Evolutionary conservation across 2,329 filamentous ascomycete species (phyloP).

Genomic region (Coniochaeta sp.): DNA sequence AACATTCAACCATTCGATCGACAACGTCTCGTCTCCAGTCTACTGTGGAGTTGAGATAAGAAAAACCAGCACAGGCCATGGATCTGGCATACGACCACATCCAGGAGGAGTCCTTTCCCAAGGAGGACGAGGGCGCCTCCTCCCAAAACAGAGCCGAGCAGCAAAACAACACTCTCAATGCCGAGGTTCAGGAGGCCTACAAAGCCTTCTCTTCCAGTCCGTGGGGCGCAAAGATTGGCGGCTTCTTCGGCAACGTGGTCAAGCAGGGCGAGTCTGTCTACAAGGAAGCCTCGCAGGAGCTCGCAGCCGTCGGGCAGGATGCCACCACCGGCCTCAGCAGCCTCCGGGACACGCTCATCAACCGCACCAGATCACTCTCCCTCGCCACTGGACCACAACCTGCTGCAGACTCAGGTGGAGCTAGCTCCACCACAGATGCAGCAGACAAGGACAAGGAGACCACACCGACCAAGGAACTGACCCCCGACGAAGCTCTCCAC

Average conservation of each 20-base stretch:
- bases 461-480: constrained; percentile 38
- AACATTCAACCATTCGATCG: not conserved
- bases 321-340: constrained; percentile 74
- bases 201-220: constrained; percentile 85
- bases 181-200: constrained; percentile 91
- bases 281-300: constrained; percentile 80
- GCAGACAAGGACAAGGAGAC: constrained; percentile 25
- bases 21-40: not conserved
- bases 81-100: constrained; percentile 98
- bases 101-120: constrained; percentile 68
- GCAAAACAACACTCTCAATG: constrained; percentile 59
- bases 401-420: constrained; percentile 15
- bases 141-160: constrained; percentile 31
- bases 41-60: not conserved
- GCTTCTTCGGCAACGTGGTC: constrained; percentile 83
- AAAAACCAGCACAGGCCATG: too few species aligned
- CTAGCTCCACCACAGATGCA: constrained; percentile 19
- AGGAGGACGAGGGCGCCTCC: constrained; percentile 41
- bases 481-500: constrained; percentile 34
- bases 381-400: constrained; percentile 38
- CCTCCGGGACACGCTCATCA: constrained; percentile 60
- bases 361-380: constrained; percentile 67
- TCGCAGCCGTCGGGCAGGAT: constrained; percentile 70
- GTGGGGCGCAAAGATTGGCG: constrained; percentile 84
- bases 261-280: constrained; percentile 87